Base-by-base conservation (phyloP, 2,329 filamentous ascomycete genomes). In the Teratosphaeria viscida region DNA sequence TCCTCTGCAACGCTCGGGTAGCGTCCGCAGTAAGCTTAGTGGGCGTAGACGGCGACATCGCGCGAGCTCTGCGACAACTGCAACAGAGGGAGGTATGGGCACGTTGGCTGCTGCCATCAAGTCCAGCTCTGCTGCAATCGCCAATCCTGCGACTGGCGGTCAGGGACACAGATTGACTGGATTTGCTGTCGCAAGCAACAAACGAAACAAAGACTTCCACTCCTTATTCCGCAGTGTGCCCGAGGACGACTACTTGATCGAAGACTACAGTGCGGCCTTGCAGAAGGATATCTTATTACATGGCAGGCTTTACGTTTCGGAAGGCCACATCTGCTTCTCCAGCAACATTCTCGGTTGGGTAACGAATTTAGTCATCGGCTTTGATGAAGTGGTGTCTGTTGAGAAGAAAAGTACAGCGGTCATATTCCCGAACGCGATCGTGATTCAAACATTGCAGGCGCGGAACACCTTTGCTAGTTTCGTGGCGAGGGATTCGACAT, bases 281-380 rank as follows among this genome's bases (percentile, higher is more conserved):
- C 94, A 99, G 74, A 85, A 92, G 65, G 95, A 99, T 71, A 99
- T 99, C 62, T 82, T 99, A 39, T 85, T 95, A 6, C 94, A 96
- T 66, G 94, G 94, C 5, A 84, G 94, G 49, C 81, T 99, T 14
- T 99, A 99, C 70, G 90, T 99, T 52, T 97, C 94, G 0, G 94
- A 99, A 76, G 92, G 92, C 11, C 92, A 99, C 71, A 85, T 99
- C 54, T 99, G 94, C 78, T 99, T 99, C 75, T 96, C 92, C 69
- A 97, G 94, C 78, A 99, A 99, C 72, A 99, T 99, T 65, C 83
- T 99, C 54, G 94, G 94, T 58, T 99, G 94, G 94, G 89, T 95
- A 26, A 99, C 94, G 0, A 99, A 94, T 1, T 79, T 99, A 52
- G 92, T 99, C 57, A 96, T 99, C 78, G 95, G 91, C 73, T 99